These are phyloP conservation scores for Euryodendron excelsum DNA, from an alignment of 148 eudicot species.

Conservation along the genomic window DNA sequence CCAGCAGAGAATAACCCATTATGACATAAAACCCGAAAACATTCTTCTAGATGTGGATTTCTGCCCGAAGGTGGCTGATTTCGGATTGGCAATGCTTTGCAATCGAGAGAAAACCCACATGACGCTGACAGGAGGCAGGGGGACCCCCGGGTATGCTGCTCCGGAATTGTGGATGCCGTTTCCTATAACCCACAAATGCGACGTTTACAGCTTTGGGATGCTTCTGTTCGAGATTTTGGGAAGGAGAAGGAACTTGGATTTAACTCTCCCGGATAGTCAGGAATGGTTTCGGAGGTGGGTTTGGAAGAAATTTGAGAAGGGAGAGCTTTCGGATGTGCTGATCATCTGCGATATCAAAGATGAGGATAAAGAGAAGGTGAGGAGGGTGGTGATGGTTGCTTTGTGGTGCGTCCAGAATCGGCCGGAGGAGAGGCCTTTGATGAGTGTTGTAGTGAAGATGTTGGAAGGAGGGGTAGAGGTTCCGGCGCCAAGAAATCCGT, in stretches of 20 bases:
- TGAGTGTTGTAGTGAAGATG: not conserved
- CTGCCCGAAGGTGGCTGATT: not conserved
- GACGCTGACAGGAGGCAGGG: not conserved
- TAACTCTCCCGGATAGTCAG: not conserved
- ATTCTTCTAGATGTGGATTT: not conserved
- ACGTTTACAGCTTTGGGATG: not conserved
- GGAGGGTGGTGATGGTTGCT: not conserved
- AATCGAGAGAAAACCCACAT: not conserved
- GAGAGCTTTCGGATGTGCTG: not conserved
- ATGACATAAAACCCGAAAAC: conserved; percentile 10
- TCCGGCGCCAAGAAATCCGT: not conserved
- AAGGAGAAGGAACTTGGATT: not conserved
- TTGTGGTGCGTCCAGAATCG: not conserved
- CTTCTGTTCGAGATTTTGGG: not conserved
- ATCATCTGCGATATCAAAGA: not conserved
- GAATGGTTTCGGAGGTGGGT: conserved; percentile 4
- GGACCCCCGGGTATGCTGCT: not conserved
- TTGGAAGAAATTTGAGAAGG: conserved; percentile 8
- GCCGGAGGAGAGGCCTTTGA: not conserved
- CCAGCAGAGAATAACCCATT: conserved; percentile 6
- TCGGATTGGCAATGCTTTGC: not conserved
- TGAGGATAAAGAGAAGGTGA: not conserved
- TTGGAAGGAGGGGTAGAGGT: not conserved
- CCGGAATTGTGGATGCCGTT: not conserved
- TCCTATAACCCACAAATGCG: not conserved